Evolutionary conservation across 2,329 filamentous ascomycete genomes (phyloP).

Genomic region (Beauveria scarabaeidicola): DNA sequence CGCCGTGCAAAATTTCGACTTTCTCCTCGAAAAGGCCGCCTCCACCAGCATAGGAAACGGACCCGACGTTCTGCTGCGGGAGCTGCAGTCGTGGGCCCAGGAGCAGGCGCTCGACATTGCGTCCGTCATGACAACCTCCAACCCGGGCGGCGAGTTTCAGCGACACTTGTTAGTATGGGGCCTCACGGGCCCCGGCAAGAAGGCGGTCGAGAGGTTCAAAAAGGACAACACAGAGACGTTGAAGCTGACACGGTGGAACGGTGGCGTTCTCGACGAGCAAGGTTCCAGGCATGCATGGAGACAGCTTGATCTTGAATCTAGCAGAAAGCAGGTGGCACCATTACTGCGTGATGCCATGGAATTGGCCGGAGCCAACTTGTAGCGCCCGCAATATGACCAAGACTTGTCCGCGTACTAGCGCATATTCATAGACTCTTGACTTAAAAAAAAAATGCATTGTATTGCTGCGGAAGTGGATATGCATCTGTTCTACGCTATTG

Average conservation of each 20-base stretch:
- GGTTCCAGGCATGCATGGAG: constrained; percentile 55
- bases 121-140: constrained; percentile 61
- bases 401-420: background rate
- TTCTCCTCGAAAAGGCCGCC: constrained; percentile 47
- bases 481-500: background rate
- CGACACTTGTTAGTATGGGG: constrained; percentile 64
- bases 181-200: constrained; percentile 37
- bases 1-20: constrained; percentile 54
- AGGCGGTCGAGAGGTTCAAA: constrained; percentile 48
- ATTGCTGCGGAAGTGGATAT: background rate
- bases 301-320: constrained; percentile 53
- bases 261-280: constrained; percentile 36
- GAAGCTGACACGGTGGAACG: constrained; percentile 45
- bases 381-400: background rate
- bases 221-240: constrained; percentile 37
- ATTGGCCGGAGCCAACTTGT: constrained; percentile 16
- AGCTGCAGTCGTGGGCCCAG: constrained; percentile 43
- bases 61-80: constrained; percentile 33
- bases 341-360: constrained; percentile 51
- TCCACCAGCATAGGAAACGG: constrained; percentile 19
- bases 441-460: background rate
- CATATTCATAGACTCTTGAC: background rate
- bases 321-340: constrained; percentile 62
- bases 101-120: constrained; percentile 54
- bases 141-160: constrained; percentile 45